A percentile compares a stretch with the other conserved stretches of the same genome.
Conservation (phyloP, 169 alveolate genomes). For the Cryptosporidium viatorum region DNA sequence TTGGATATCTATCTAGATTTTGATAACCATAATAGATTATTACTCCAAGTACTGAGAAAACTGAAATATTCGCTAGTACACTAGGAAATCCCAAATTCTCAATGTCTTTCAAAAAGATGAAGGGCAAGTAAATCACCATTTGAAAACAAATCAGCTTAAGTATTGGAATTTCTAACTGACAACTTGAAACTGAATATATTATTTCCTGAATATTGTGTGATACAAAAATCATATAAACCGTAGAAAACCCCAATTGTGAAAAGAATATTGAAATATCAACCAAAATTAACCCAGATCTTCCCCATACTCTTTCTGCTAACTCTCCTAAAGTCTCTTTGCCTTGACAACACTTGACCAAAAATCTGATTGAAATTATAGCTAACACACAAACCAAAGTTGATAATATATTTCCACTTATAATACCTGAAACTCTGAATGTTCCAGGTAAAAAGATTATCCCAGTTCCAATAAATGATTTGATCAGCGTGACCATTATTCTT, state of each 20-base stretch:
- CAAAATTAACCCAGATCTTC: conserved; percentile 47
- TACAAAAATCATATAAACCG: conserved; percentile 58
- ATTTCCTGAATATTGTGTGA: conserved; percentile 46
- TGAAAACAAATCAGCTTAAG: conserved; percentile 47
- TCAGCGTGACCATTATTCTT: conserved; percentile 18
- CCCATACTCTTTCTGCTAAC: conserved; percentile 48
- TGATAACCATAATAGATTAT: conserved; percentile 33
- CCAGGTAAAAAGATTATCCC: conserved; percentile 69
- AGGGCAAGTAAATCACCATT: conserved; percentile 61
- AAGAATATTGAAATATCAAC: conserved; percentile 53
- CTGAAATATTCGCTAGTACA: conserved; percentile 50
- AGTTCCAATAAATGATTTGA: conserved; percentile 62
- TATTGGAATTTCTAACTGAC: conserved; percentile 58
- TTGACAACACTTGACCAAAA: conserved; percentile 36
- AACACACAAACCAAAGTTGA: conserved; percentile 50
- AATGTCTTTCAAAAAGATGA: conserved; percentile 46
- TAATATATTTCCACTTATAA: conserved; percentile 54
- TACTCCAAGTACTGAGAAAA: conserved; percentile 51
- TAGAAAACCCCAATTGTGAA: conserved; percentile 68
- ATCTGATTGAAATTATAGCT: conserved; percentile 46
- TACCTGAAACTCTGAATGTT: conserved; percentile 46
- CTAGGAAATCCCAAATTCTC: conserved; percentile 62
- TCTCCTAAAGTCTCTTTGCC: conserved; percentile 42
- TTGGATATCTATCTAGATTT: conserved; percentile 15
- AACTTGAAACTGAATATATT: conserved; percentile 46